phyloP scores from a whole-genome alignment of 2,329 filamentous ascomycete species.

The Beauveria sp. region DNA sequence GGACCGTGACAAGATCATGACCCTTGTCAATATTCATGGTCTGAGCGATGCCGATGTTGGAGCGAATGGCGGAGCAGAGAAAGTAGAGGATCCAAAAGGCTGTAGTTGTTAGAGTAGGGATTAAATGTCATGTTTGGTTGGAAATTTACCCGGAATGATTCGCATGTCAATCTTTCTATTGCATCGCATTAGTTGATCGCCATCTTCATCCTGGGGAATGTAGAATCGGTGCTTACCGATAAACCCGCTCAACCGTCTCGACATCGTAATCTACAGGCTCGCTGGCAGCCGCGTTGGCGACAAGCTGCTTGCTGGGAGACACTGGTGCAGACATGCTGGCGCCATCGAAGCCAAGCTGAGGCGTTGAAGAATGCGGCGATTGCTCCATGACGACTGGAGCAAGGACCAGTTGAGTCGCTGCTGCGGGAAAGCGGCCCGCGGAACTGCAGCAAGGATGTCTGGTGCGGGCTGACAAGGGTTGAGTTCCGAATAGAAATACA shows the following conservation, averaged over 20 bases:
- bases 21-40: conserved; percentile 71
- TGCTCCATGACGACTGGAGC: background rate
- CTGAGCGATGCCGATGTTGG: conserved; percentile 87
- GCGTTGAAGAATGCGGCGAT: background rate
- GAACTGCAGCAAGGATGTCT: background rate
- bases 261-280: conserved; percentile 35
- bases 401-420: background rate
- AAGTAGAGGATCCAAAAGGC: conserved; percentile 91
- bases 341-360: conserved; percentile 1
- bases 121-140: accelerated
- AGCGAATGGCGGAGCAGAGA: conserved; percentile 82
- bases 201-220: background rate
- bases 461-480: no score
- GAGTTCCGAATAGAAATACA: background rate
- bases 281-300: background rate
- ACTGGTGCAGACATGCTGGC: background rate
- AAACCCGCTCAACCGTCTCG: conserved; percentile 47
- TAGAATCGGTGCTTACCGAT: conserved; percentile 28
- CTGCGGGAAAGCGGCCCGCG: background rate
- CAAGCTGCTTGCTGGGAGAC: background rate
- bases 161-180: conserved; percentile 46
- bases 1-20: conserved; percentile 67
- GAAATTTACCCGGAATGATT: conserved; percentile 47
- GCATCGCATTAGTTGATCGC: background rate
- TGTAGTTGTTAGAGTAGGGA: conserved; percentile 15